These are phyloP conservation scores for Nemania sp. DNA, from an alignment of 2,329 filamentous ascomycete genomes.

Conservation along the genomic window DNA sequence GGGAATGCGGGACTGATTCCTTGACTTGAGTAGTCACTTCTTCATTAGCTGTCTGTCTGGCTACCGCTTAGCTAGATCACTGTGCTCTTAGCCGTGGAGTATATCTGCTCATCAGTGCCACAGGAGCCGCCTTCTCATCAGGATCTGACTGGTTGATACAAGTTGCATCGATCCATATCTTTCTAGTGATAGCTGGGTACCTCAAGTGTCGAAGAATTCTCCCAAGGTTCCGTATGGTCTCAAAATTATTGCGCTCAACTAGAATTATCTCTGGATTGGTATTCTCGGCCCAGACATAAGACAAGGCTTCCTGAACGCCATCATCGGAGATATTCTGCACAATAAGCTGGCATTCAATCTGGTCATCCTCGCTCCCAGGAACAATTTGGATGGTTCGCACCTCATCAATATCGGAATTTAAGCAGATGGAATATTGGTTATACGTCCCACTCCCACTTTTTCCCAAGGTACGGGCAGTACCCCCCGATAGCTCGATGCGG, in stretches of 20 bases:
- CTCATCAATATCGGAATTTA: too few species aligned
- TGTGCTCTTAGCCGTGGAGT: neutral
- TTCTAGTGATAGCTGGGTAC: neutral
- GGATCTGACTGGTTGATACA: constrained; percentile 22
- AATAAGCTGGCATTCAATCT: neutral
- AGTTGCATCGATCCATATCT: constrained; percentile 24
- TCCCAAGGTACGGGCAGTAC: too few species aligned
- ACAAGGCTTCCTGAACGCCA: constrained; percentile 1
- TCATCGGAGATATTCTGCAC: neutral
- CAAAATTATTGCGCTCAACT: neutral
- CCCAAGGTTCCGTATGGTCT: neutral
- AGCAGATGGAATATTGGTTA: too few species aligned
- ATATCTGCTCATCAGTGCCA: constrained; percentile 22
- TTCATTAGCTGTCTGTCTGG: too few species aligned
- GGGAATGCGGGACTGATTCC: too few species aligned
- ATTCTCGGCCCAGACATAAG: constrained; percentile 7
- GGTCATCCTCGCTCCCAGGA: neutral
- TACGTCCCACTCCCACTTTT: too few species aligned
- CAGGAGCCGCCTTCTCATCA: constrained; percentile 9
- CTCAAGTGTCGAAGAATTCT: neutral
- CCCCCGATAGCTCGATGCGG: too few species aligned
- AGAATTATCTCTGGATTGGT: neutral
- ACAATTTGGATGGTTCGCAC: neutral
- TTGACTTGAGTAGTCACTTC: too few species aligned
- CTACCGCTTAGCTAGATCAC: constrained; percentile 9